Evolutionary conservation across 306 rosid species (phyloP), one percentile per base, ranked within the genome.

Genomic region (Cercis canadensis): DNA sequence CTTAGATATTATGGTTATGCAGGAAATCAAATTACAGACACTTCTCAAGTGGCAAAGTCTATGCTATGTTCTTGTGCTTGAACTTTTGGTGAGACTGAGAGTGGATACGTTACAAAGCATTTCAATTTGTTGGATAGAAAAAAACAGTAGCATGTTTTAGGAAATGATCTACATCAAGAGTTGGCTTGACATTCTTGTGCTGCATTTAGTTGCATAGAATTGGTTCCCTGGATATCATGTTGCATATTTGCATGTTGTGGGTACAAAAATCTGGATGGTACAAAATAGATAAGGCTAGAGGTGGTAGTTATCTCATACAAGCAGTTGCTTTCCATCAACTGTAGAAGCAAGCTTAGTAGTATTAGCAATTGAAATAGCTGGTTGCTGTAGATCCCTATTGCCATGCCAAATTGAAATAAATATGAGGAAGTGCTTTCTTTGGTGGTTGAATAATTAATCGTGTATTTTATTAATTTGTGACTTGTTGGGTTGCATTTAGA

Each of bases 361-460:
- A 24, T 24, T 24, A 24, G 29, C 29, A 24, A 24, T 24, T 24
- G 29, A 24, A n/a, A 24, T 24, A 24, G 29, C 29, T 24, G 29
- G 29, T 24, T 24, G 29, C 29, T 24, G 29, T 24, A 24, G 21
- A 58, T 39, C 5, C 10, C 10, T 37, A 37, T 37, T 37, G 10
- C 1, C 10, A 5, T 8, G 10, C 43, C 43, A 37, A 37, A 37
- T 5, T 37, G 43, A 1, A 37, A 37, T 37, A 37, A 37, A 37
- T 37, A 37, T 37, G 10, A 37, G 43, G 8, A 52, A 62, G 47
- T 7, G 46, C 43, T 57, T n/a, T 65, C 33, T 19, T 55, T 68
- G 16, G 2, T 11, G 50, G 12, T n/a, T 54, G 32, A 41, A 56
- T 73, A 31, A 45, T 73, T 39, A 56, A 56, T 51, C 52, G 41